A percentile compares a stretch with the other conserved stretches of the same genome.
These are phyloP conservation scores for Fusarium marasasianum DNA, from an alignment of 2,329 filamentous ascomycete species.

Conservation along the genomic window DNA sequence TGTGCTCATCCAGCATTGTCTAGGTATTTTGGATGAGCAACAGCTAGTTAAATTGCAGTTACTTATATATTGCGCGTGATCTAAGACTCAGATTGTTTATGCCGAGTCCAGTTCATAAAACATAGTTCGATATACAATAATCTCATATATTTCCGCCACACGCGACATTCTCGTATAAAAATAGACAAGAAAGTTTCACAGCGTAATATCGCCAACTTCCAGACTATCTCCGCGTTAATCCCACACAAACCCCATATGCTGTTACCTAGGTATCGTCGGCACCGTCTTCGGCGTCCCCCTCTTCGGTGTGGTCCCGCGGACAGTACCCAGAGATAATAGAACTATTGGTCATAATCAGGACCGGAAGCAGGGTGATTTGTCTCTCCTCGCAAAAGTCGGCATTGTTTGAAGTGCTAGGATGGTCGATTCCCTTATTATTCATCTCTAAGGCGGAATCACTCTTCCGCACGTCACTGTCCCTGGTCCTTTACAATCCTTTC, in stretches of 20 bases:
- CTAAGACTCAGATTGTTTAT: neutral
- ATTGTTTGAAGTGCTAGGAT: neutral
- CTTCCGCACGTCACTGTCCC: slow-evolving; percentile 15
- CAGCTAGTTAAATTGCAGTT: neutral
- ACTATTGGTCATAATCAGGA: slow-evolving; percentile 24
- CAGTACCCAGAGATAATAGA: neutral
- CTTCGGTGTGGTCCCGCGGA: slow-evolving; percentile 21
- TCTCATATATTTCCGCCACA: neutral
- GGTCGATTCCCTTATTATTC: neutral
- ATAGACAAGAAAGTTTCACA: neutral
- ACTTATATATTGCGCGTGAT: neutral
- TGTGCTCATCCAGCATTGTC: neutral
- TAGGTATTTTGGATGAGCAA: neutral
- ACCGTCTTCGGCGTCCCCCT: slow-evolving; percentile 29
- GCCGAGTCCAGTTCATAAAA: neutral
- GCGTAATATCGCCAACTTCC: neutral
- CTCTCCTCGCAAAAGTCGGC: slow-evolving; percentile 13
- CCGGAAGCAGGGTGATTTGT: neutral
- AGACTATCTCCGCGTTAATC: slow-evolving; percentile 17
- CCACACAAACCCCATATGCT: slow-evolving; percentile 9
- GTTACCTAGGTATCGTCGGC: slow-evolving; percentile 13
- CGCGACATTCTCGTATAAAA: neutral
- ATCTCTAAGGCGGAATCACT: slow-evolving; percentile 24
- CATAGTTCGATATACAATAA: neutral
- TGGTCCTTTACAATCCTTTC: slow-evolving; percentile 2